Evolutionary conservation across 2,329 filamentous ascomycete genomes (phyloP).

Genomic region (Fusarium sp.): DNA sequence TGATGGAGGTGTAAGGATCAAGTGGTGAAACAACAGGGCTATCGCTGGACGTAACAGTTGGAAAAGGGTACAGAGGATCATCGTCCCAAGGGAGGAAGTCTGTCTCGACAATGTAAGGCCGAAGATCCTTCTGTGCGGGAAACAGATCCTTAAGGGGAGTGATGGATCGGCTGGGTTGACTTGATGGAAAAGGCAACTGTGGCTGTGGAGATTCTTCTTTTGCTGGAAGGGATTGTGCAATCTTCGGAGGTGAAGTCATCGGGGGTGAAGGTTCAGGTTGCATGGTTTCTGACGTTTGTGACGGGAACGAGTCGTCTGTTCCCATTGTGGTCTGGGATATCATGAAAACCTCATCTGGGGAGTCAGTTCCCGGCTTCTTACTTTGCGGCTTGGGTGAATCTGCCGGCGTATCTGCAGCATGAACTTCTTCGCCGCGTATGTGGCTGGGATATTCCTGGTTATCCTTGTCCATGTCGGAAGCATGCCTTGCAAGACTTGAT

Average conservation of each 20-base stretch:
- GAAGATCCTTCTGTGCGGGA: constrained; percentile 52
- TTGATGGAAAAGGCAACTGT: constrained; percentile 23
- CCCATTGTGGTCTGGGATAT: constrained; percentile 60
- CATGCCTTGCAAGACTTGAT: constrained; percentile 45
- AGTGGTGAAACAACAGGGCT: constrained; percentile 54
- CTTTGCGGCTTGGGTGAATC: constrained; percentile 8
- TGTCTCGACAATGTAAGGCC: constrained; percentile 61
- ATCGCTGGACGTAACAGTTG: constrained; percentile 34
- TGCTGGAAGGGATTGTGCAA: constrained; percentile 3
- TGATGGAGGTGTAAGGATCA: constrained; percentile 65
- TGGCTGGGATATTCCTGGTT: constrained; percentile 58
- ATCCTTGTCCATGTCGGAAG: constrained; percentile 42
- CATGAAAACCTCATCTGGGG: constrained; percentile 55
- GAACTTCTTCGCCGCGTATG: constrained; percentile 56
- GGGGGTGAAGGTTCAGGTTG: constrained; percentile 40
- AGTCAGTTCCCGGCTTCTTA: constrained; percentile 40
- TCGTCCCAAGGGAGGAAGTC: constrained; percentile 70
- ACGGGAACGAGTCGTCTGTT: constrained; percentile 49
- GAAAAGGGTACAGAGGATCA: constrained; percentile 67
- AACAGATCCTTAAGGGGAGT: constrained; percentile 44
- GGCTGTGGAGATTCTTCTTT: constrained; percentile 14
- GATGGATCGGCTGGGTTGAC: constrained; percentile 23
- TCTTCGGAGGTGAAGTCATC: constrained; percentile 22
- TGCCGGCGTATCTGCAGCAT: constrained; percentile 26
- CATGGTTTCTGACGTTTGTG: constrained; percentile 47